A percentile compares a stretch with the other conserved stretches of the same genome.
These are phyloP conservation scores for Suillus luteus DNA, from an alignment of 768 basidiomycete genomes.

Conservation along the genomic window DNA sequence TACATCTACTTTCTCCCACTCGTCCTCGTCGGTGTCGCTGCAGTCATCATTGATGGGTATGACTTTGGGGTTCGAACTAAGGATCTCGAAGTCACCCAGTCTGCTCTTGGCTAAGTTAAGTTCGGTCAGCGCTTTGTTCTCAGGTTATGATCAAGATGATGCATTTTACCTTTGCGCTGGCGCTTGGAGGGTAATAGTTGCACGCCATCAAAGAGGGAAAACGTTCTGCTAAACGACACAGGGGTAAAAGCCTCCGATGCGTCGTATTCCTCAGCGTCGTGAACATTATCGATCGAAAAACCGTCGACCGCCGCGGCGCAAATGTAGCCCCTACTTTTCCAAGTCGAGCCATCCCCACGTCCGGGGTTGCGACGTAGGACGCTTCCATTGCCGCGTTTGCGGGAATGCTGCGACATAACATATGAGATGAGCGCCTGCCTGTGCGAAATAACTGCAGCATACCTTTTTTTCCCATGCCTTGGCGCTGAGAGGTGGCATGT, in stretches of 20 bases:
- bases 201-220: slow-evolving; percentile 13
- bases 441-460: neutral
- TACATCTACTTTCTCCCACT: slow-evolving; percentile 28
- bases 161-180: slow-evolving; percentile 18
- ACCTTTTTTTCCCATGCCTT: slow-evolving; percentile 9
- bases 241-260: neutral
- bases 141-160: neutral
- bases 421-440: neutral
- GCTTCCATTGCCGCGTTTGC: slow-evolving; percentile 1
- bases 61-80: slow-evolving; percentile 22
- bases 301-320: neutral
- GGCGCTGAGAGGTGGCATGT: slow-evolving; percentile 1
- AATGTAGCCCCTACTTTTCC: slow-evolving; percentile 7
- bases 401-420: neutral
- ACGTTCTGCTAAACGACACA: neutral
- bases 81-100: slow-evolving; percentile 26
- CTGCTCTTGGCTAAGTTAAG: slow-evolving; percentile 16
- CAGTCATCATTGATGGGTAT: slow-evolving; percentile 18
- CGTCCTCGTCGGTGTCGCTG: slow-evolving; percentile 10
- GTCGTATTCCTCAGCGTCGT: slow-evolving; percentile 1
- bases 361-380: slow-evolving; percentile 3
- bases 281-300: neutral
- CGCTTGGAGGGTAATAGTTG: slow-evolving; percentile 8
- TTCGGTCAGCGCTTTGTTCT: neutral
- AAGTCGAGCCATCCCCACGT: slow-evolving; percentile 1